These are phyloP conservation scores for Peronospora destructor DNA, from an alignment of 352 stramenopile species.

Conservation along the genomic window DNA sequence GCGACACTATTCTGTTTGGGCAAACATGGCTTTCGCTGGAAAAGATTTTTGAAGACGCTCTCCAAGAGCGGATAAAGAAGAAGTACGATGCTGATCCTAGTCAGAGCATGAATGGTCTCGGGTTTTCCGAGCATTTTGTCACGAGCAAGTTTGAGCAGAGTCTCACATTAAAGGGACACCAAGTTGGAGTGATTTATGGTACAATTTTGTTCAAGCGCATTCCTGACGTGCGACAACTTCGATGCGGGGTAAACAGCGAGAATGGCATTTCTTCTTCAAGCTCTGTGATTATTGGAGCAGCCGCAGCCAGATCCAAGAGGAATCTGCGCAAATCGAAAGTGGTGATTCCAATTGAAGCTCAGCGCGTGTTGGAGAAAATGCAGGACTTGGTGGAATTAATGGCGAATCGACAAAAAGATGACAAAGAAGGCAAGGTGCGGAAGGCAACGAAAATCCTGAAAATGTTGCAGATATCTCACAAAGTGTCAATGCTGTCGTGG, in stretches of 20 bases:
- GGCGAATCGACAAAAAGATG: slow-evolving; percentile 82
- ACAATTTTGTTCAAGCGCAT: slow-evolving; percentile 88
- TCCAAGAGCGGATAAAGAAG: slow-evolving; percentile 83
- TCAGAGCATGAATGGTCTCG: slow-evolving; percentile 40
- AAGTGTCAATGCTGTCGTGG: slow-evolving; percentile 86
- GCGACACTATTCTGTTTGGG: slow-evolving; percentile 81
- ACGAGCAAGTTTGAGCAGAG: slow-evolving; percentile 85
- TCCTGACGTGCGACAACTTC: slow-evolving; percentile 78
- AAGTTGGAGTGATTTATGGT: slow-evolving; percentile 82
- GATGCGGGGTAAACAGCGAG: slow-evolving; percentile 83
- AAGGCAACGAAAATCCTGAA: slow-evolving; percentile 87
- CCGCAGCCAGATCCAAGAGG: slow-evolving; percentile 51
- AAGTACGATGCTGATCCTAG: slow-evolving; percentile 46
- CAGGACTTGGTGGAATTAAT: slow-evolving; percentile 84
- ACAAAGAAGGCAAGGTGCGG: slow-evolving; percentile 86
- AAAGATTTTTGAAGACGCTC: slow-evolving; percentile 85
- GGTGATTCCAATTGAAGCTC: slow-evolving; percentile 77
- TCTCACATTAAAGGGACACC: slow-evolving; percentile 80
- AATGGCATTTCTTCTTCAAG: slow-evolving; percentile 83
- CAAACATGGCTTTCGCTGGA: slow-evolving; percentile 86
- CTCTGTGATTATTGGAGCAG: slow-evolving; percentile 75
- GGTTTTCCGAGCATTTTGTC: slow-evolving; percentile 67
- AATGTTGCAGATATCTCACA: slow-evolving; percentile 86
- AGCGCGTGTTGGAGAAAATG: slow-evolving; percentile 86
- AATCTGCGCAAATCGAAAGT: slow-evolving; percentile 62